phyloP scores from a whole-genome alignment of 805 yeast species.

The Torulaspora maleeae region DNA sequence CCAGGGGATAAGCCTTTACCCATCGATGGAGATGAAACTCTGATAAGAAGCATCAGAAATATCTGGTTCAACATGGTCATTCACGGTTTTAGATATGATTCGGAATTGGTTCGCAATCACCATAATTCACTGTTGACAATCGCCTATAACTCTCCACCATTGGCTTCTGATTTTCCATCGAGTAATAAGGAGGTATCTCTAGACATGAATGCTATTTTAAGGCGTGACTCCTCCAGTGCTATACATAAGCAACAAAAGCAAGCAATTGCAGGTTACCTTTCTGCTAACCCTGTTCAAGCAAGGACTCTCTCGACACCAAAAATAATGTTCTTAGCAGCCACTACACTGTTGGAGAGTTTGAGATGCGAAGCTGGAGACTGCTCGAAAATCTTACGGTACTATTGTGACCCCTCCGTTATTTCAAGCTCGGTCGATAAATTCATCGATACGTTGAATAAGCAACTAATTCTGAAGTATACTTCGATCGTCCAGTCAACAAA shows the following conservation, averaged over 20 bases:
- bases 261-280: slow-evolving; percentile 40
- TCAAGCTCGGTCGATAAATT: slow-evolving; percentile 65
- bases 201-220: slow-evolving; percentile 83
- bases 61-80: slow-evolving; percentile 93
- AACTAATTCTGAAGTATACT: slow-evolving; percentile 55
- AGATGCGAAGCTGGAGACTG: slow-evolving; percentile 80
- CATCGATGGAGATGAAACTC: slow-evolving; percentile 40
- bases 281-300: slow-evolving; percentile 47
- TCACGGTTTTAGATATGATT: slow-evolving; percentile 73
- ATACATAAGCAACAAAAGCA: slow-evolving; percentile 73
- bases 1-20: slow-evolving; percentile 43
- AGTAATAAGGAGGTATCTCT: slow-evolving; percentile 86
- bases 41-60: slow-evolving; percentile 66
- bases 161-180: slow-evolving; percentile 76
- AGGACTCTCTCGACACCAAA: slow-evolving; percentile 63
- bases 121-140: slow-evolving; percentile 53
- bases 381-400: slow-evolving; percentile 68
- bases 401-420: slow-evolving; percentile 78
- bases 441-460: slow-evolving; percentile 59
- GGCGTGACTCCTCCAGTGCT: slow-evolving; percentile 82
- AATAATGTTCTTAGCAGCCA: slow-evolving; percentile 80
- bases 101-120: slow-evolving; percentile 49
- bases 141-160: slow-evolving; percentile 83
- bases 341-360: slow-evolving; percentile 70
- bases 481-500: slow-evolving; percentile 49